These are phyloP conservation scores for Cercospora beticola DNA, from an alignment of 2,329 filamentous ascomycete genomes.

Conservation along the genomic window DNA sequence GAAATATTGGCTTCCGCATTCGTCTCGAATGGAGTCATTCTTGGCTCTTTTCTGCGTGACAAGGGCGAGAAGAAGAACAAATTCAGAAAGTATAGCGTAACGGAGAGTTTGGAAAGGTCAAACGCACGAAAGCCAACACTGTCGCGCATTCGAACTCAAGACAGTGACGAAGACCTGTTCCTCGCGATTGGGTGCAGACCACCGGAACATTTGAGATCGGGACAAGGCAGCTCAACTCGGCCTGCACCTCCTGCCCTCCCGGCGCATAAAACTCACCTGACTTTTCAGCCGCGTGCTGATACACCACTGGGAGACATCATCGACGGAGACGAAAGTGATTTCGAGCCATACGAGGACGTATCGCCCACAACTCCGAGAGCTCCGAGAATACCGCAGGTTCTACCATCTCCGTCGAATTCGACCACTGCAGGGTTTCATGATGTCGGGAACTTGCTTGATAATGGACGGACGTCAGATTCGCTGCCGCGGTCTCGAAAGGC, in stretches of 20 bases:
- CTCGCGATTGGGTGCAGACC: slow-evolving; percentile 72
- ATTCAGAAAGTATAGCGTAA: slow-evolving; percentile 61
- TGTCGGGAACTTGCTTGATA: slow-evolving; percentile 71
- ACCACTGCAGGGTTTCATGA: slow-evolving; percentile 74
- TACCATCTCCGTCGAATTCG: slow-evolving; percentile 25
- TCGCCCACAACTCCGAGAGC: slow-evolving; percentile 13
- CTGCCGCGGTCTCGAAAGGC: slow-evolving; percentile 43
- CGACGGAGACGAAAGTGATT: slow-evolving; percentile 21
- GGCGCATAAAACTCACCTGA: slow-evolving; percentile 25
- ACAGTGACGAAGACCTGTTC: slow-evolving; percentile 88
- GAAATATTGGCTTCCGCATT: slow-evolving; percentile 87
- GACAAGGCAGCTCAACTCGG: slow-evolving; percentile 34
- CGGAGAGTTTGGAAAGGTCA: slow-evolving; percentile 55
- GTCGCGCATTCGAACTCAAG: slow-evolving; percentile 68
- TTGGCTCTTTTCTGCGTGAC: slow-evolving; percentile 90
- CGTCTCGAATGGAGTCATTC: slow-evolving; percentile 82
- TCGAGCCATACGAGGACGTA: slow-evolving; percentile 5
- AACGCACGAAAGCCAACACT: slow-evolving; percentile 62
- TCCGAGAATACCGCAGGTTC: slow-evolving; percentile 10
- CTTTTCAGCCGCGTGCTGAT: neutral
- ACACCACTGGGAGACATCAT: slow-evolving; percentile 14
- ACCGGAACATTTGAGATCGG: slow-evolving; percentile 48
- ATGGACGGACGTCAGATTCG: slow-evolving; percentile 40
- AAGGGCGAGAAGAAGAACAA: slow-evolving; percentile 86
- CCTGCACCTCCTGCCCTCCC: slow-evolving; percentile 44